Evolutionary conservation across 2,329 filamentous ascomycete genomes (phyloP), one percentile per base, ranked within the genome.

Genomic region (Penicillium thymicola): DNA sequence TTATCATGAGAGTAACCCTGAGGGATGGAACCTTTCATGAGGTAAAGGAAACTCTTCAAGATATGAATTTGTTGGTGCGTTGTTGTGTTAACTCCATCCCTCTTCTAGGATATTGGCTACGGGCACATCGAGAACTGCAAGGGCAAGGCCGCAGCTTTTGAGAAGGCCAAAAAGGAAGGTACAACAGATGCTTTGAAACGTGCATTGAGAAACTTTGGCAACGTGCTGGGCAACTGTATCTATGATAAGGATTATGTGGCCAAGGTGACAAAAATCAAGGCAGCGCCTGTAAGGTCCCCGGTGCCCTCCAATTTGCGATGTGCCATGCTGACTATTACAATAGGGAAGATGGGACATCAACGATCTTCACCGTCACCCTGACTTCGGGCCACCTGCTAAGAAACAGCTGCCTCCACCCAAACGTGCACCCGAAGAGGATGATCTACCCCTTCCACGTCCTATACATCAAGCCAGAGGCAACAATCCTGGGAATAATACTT

Each of bases 151-250:
- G 89, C 90, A 50, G 94, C 93, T 0, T 99, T 97, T 68, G 94
- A 99, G 73, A 99, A 99, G 76, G 92, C 94, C 1, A 99, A 97
- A 79, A 99, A 99, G 73, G 92, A 97, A 78, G 95, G 91, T 8
- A 95, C 92, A 3, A 97, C 95, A 10, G 94, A 99, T 76, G 94
- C 87, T 1, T 72, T 99, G 70, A 99, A 99, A 76, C 84, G 94
- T 63, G 86, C 94, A 1, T 72, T 99, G 67, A 84, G 93, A 57
- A 97, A 87, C 61, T 99, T 99, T 75, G 94, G 94, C 58, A 97
- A 97, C 67, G 89, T 97, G 16, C 80, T 99, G 53, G 94, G 94
- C n/a, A 99, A 97, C 71, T 99, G 94, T 79, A 87, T 99, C 57
- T 97, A 99, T 75, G 94, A 99, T 77, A 96, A 97, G 75, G 87